These are phyloP conservation scores for Tolypocladium cylindrosporum DNA, from an alignment of 2,329 filamentous ascomycete species.

Conservation along the genomic window DNA sequence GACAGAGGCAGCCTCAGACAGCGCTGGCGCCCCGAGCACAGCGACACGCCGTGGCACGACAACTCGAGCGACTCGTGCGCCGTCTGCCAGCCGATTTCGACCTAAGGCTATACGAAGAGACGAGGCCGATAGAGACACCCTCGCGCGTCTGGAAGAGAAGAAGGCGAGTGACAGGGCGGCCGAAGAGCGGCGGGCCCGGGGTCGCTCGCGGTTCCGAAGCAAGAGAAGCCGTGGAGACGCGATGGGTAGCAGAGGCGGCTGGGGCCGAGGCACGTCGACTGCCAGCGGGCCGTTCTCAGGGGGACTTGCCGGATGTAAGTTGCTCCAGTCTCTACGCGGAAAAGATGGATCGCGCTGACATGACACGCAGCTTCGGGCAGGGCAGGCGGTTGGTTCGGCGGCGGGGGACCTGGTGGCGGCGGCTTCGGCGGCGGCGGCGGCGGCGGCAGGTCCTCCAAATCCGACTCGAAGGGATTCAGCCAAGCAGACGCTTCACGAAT, in stretches of 20 bases:
- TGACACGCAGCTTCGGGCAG: constrained; percentile 9
- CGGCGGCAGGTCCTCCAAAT: constrained; percentile 17
- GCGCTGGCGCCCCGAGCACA: constrained; percentile 12
- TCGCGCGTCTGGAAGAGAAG: constrained; percentile 33
- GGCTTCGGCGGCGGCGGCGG: constrained; percentile 17
- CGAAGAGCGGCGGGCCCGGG: constrained; percentile 26
- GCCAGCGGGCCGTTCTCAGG: constrained; percentile 31
- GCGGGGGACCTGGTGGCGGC: constrained; percentile 21
- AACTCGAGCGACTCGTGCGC: constrained; percentile 23
- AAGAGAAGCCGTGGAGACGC: constrained; percentile 33
- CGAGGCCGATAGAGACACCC: constrained; percentile 35
- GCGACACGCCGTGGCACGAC: constrained; percentile 21
- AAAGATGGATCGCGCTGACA: background rate
- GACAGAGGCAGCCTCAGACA: constrained; percentile 4
- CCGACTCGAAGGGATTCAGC: constrained; percentile 29
- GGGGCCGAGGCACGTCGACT: constrained; percentile 21
- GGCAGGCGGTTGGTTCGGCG: constrained; percentile 18
- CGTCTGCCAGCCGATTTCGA: constrained; percentile 30
- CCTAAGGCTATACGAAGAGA: constrained; percentile 40
- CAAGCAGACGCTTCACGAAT: constrained; percentile 17
- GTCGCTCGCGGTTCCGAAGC: constrained; percentile 29
- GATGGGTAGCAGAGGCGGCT: constrained; percentile 30
- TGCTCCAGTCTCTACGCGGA: background rate
- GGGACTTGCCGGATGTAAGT: constrained; percentile 14
- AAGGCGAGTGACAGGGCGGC: constrained; percentile 30